Percentiles rank a stretch among this genome's conserved stretches.
Conservation (phyloP, 768 basidiomycete species). For the Suillus clintonianus region DNA sequence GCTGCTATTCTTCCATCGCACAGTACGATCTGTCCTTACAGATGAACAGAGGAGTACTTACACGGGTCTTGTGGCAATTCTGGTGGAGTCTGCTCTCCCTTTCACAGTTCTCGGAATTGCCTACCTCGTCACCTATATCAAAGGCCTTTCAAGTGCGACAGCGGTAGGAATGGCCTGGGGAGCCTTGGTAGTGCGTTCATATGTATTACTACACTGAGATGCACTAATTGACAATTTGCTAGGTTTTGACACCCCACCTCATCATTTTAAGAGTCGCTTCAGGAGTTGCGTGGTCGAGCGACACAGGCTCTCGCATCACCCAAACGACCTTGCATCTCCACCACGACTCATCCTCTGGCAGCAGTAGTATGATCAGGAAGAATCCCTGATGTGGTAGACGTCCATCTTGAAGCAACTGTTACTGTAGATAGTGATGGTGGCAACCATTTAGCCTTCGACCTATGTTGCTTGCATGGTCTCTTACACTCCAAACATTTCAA, state of each 20-base stretch:
- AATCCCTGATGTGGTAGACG: neutral
- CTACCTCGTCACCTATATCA: conserved; percentile 1
- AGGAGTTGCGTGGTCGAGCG: conserved; percentile 2
- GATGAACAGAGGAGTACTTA: neutral
- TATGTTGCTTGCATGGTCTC: neutral
- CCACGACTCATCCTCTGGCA: neutral
- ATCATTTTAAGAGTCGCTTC: neutral
- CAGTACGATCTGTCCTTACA: neutral
- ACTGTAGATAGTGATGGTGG: too few species aligned
- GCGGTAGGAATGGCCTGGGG: neutral
- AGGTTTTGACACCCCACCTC: conserved; percentile 7
- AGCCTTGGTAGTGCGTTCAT: conserved; percentile 1
- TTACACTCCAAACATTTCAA: neutral
- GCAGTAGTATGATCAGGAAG: neutral
- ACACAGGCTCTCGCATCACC: neutral
- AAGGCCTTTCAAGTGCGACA: neutral
- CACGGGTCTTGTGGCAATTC: neutral
- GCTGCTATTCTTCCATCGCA: neutral
- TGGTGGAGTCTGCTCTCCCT: conserved; percentile 5
- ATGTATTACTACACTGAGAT: neutral
- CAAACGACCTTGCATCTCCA: neutral
- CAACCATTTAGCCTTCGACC: neutral
- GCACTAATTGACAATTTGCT: neutral
- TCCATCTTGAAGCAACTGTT: too few species aligned
- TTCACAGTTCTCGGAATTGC: conserved; percentile 2